Base-by-base conservation (phyloP, 2,329 filamentous ascomycete species). In the Scopulariopsis brevicaulis region DNA sequence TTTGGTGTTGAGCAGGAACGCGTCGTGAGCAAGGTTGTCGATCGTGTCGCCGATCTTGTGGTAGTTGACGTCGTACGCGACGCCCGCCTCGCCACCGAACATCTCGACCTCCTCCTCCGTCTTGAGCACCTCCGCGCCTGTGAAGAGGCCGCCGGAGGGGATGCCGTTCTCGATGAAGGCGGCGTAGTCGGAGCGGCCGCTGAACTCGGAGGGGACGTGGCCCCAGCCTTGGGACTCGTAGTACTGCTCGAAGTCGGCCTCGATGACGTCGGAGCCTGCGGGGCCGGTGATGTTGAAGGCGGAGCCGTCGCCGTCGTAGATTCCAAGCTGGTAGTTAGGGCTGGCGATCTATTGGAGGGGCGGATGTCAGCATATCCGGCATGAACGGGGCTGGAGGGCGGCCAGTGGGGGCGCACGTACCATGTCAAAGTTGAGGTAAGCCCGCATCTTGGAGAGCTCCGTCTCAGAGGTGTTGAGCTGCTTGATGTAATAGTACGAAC, bases 111-210 rank as follows among this genome's bases (percentile, higher is more conserved):
- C 80, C 48, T 78, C 77, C 37, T 74, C 73, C 0, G 82, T 85
- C 77, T 86, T 87, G 67, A 83, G 67, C 5, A 73, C 78, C 67
- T 87, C 84, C 2, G 85, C 85, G 12, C 85, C 85, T 10, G 85
- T 88, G 64, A 85, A 86, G 59, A 89, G 75, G 14, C 86, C 86
- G 28, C 86, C 86, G 0, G 81, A 79, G 2, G 86, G 82, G 59
- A 88, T 85, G 11, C 82, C 82, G 62, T 79, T 80, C 65, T 80
- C 77, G 61, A 87, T 81, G 72, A 89, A 88, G 2, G 79, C 82
- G 46, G 79, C 83, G 65, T 89, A 88, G 67, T 89, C 86, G 52
- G 79, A 83, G 57, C 84, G 79, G 6, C 83, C 83, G 66, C 81
- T 79, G 65, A 89, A 89, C 53, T 80, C 78, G 25, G 83, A 83